Evolutionary conservation across 805 yeast genomes (phyloP).

Genomic region (Priceomyces medius): DNA sequence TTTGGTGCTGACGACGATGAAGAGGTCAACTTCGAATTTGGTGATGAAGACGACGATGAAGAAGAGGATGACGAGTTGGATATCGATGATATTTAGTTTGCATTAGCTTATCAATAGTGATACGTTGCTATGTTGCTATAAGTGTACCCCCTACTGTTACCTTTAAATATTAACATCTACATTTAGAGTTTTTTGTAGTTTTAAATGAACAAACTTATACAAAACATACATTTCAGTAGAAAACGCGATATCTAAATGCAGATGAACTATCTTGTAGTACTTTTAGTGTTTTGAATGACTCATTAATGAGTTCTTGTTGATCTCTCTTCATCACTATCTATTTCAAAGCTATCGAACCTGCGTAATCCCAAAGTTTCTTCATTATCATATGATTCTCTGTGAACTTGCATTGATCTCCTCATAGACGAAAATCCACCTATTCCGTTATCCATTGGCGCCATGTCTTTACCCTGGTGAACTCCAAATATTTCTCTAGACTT

Average conservation of each 20-base stretch:
- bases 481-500: constrained; percentile 56
- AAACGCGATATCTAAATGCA: not conserved
- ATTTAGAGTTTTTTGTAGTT: not conserved
- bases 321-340: constrained; percentile 41
- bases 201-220: not conserved
- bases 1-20: constrained; percentile 96
- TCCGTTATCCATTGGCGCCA: constrained; percentile 77
- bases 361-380: constrained; percentile 55
- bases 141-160: constrained; percentile 2
- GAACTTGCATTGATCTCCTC: constrained; percentile 71
- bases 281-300: not conserved
- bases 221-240: not conserved
- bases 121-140: not conserved
- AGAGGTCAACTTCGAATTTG: constrained; percentile 97
- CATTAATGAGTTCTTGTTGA: not conserved
- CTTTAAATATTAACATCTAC: constrained; percentile 3
- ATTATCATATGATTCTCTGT: constrained; percentile 42
- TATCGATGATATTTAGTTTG: constrained; percentile 84
- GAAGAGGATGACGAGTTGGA: constrained; percentile 74
- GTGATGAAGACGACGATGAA: constrained; percentile 81
- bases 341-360: constrained; percentile 61
- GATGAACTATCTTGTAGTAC: not conserved
- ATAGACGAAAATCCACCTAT: constrained; percentile 70
- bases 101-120: constrained; percentile 6
- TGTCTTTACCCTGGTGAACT: constrained; percentile 52